Conservation (phyloP, 2,329 filamentous ascomycete species). For the Penicillium concentricum region DNA sequence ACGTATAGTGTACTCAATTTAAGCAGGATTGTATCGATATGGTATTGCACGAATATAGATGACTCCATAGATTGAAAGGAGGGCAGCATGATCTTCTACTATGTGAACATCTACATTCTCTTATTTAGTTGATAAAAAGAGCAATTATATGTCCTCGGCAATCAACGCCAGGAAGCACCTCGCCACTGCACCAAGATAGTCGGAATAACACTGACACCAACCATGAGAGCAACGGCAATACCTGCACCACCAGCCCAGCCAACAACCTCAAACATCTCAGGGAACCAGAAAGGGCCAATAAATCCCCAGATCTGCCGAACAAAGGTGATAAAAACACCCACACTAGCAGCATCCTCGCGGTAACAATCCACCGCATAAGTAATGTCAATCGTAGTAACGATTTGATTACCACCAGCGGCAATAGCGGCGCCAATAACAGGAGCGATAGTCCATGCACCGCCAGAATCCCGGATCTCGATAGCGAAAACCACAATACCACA, state of each 20-base stretch:
- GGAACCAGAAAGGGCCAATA: conserved; percentile 41
- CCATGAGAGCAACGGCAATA: conserved; percentile 30
- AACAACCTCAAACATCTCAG: conserved; percentile 34
- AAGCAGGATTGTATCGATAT: background rate
- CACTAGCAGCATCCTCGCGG: conserved; percentile 53
- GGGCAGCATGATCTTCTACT: background rate
- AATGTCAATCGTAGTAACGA: conserved; percentile 61
- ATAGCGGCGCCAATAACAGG: conserved; percentile 58
- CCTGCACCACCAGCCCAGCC: conserved; percentile 33
- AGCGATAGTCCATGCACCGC: conserved; percentile 54
- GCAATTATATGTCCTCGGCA: background rate
- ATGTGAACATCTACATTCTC: background rate
- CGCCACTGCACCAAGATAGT: conserved; percentile 31
- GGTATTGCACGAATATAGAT: background rate
- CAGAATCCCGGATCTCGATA: conserved; percentile 49
- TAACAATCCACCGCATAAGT: conserved; percentile 63
- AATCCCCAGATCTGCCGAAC: conserved; percentile 47
- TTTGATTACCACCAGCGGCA: conserved; percentile 58
- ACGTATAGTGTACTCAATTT: background rate
- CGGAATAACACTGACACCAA: conserved; percentile 32
- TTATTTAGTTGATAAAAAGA: background rate
- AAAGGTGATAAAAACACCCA: conserved; percentile 62
- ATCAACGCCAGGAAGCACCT: conserved; percentile 26
- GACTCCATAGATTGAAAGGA: background rate
- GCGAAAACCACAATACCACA: conserved; percentile 58